Evolutionary conservation across 192 early-diverging fungal species (phyloP).

Genomic region (Coemansia javaensis): DNA sequence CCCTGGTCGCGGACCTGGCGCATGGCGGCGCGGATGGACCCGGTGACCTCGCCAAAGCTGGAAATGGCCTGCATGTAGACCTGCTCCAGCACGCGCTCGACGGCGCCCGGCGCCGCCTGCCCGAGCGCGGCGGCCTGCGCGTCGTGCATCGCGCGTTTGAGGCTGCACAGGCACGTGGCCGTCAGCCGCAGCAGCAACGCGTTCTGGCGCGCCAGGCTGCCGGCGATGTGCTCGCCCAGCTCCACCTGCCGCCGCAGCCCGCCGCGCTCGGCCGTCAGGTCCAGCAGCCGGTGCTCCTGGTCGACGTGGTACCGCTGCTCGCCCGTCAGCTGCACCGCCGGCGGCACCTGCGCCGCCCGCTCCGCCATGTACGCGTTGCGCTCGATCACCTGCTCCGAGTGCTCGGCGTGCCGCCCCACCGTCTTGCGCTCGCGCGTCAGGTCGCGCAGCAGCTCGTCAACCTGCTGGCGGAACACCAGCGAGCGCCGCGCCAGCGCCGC

Average conservation of each 20-base stretch:
- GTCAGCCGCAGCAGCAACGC: conserved; percentile 30
- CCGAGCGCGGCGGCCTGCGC: not conserved
- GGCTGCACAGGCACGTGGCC: conserved; percentile 32
- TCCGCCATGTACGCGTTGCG: conserved; percentile 36
- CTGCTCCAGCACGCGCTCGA: conserved; percentile 22
- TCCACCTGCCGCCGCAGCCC: conserved; percentile 35
- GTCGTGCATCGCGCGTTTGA: conserved; percentile 23
- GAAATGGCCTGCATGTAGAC: conserved; percentile 49
- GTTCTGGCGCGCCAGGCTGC: conserved; percentile 24
- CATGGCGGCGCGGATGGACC: conserved; percentile 25
- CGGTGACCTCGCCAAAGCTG: conserved; percentile 37
- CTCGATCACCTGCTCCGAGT: conserved; percentile 31
- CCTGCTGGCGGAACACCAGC: conserved; percentile 26
- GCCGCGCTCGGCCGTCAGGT: conserved; percentile 40
- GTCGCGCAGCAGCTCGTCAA: conserved; percentile 39
- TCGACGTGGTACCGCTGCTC: conserved; percentile 50
- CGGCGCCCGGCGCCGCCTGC: not conserved
- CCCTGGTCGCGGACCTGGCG: conserved; percentile 24
- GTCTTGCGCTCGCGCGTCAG: conserved; percentile 39
- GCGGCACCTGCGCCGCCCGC: conserved; percentile 35
- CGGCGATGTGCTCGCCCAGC: conserved; percentile 33
- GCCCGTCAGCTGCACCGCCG: conserved; percentile 33
- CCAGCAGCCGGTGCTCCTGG: conserved; percentile 40
- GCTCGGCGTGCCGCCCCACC: conserved; percentile 38
- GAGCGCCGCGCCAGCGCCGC: conserved; percentile 6